A percentile compares a stretch with the other conserved stretches of the same genome.
phyloP scores from a whole-genome alignment of 2,329 filamentous ascomycete species.

The Coniella lustricola region DNA sequence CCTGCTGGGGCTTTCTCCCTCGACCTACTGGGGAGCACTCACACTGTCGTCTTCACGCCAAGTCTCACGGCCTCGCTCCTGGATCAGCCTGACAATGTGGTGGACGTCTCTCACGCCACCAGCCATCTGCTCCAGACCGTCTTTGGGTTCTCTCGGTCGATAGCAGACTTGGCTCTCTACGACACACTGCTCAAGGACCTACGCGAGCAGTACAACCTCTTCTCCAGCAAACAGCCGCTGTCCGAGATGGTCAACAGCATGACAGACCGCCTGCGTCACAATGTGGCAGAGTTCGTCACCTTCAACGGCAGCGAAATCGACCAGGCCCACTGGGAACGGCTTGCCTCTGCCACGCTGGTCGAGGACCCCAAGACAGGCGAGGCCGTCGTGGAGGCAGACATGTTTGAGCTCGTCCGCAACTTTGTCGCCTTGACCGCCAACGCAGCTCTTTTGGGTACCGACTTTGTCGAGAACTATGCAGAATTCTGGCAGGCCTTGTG shows the following conservation, averaged over 20 bases:
- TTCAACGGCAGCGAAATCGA: constrained; percentile 32
- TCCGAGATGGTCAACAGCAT: constrained; percentile 18
- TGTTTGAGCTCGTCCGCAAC: constrained; percentile 28
- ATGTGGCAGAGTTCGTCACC: constrained; percentile 29
- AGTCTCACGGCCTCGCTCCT: constrained; percentile 24
- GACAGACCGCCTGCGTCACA: constrained; percentile 22
- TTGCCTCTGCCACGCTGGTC: constrained; percentile 26
- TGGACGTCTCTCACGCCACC: constrained; percentile 22
- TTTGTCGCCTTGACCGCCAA: constrained; percentile 30
- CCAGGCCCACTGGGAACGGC: constrained; percentile 33
- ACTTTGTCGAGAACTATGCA: constrained; percentile 34
- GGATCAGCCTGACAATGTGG: constrained; percentile 22
- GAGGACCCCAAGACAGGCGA: constrained; percentile 20
- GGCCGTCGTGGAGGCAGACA: constrained; percentile 27
- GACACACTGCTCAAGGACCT: constrained; percentile 24
- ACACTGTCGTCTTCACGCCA: constrained; percentile 29
- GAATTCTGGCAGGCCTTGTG: constrained; percentile 32
- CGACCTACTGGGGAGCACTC: constrained; percentile 25
- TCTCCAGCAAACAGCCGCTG: constrained; percentile 22
- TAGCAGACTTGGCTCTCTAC: constrained; percentile 23
- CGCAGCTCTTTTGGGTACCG: constrained; percentile 30
- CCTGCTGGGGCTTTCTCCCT: constrained; percentile 30
- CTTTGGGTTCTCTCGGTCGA: constrained; percentile 25
- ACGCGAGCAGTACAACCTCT: constrained; percentile 21
- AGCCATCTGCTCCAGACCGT: constrained; percentile 24